These are phyloP conservation scores for Fonsecaea pedrosoi DNA, from an alignment of 2,329 filamentous ascomycete species.

Conservation along the genomic window DNA sequence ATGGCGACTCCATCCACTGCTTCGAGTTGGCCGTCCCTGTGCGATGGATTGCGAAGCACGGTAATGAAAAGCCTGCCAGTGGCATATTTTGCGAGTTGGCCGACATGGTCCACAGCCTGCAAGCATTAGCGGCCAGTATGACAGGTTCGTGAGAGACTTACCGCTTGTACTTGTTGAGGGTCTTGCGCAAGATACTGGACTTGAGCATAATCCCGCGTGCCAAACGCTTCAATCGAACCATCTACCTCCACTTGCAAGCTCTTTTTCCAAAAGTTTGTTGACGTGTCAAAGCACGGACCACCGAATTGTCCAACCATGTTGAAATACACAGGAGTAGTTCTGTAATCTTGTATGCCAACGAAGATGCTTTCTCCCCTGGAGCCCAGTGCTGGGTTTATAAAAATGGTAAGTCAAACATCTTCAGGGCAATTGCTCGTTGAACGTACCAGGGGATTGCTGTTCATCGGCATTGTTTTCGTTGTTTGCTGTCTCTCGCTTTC, in stretches of 20 bases:
- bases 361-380: not conserved
- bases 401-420: not conserved
- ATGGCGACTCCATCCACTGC: not conserved
- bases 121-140: not conserved
- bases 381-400: not conserved
- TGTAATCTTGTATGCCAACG: not conserved
- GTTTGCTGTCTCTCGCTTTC: slow-evolving; percentile 9
- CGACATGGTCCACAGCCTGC: not conserved
- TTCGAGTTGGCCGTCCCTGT: not conserved
- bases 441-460: not conserved
- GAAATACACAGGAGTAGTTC: not conserved
- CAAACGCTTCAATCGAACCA: not conserved
- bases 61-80: slow-evolving; percentile 7
- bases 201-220: not conserved
- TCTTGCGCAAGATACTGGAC: not conserved
- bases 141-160: not conserved
- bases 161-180: not conserved
- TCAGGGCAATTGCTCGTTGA: not conserved
- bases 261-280: not conserved
- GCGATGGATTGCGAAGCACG: slow-evolving; percentile 1
- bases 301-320: slow-evolving; percentile 14
- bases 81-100: slow-evolving; percentile 1
- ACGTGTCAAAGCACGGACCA: slow-evolving; percentile 4
- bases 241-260: slow-evolving; percentile 6
- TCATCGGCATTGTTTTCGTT: not conserved